Conservation (phyloP, 352 stramenopile genomes). For the Elongisporangium undulatum region DNA sequence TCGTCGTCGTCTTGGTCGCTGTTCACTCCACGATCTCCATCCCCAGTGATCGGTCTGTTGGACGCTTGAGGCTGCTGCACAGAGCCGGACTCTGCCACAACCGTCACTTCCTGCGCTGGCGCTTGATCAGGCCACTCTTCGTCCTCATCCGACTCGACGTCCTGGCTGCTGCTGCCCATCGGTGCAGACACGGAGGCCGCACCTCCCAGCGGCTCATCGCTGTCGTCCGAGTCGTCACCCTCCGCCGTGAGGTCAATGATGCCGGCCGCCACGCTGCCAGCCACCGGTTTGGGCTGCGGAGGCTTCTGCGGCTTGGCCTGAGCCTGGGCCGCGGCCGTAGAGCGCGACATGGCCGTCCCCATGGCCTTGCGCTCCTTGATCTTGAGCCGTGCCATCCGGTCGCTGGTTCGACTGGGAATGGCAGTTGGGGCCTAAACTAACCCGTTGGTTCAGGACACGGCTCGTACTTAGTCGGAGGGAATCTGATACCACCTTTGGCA, state of each 20-base stretch:
- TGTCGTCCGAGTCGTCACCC: background rate
- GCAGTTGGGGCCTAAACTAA: background rate
- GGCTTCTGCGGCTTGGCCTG: background rate
- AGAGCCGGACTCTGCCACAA: too few species aligned
- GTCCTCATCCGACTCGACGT: conserved; percentile 57
- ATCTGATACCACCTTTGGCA: too few species aligned
- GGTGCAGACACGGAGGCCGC: background rate
- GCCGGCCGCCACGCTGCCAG: background rate
- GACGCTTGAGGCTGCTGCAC: conserved; percentile 4
- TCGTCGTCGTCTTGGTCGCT: conserved; percentile 14
- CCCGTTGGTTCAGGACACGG: background rate
- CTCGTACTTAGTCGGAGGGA: too few species aligned
- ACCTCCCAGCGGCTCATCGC: background rate
- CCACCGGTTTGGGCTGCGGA: background rate
- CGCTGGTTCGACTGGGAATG: background rate
- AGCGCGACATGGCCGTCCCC: background rate
- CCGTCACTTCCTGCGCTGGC: conserved; percentile 1
- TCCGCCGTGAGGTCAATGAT: background rate
- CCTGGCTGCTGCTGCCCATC: background rate
- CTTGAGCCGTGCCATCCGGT: background rate
- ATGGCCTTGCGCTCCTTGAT: background rate
- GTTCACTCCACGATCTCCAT: background rate
- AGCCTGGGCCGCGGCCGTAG: background rate
- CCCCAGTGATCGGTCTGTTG: conserved; percentile 4
- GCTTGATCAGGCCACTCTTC: conserved; percentile 40